Evolutionary conservation across 345 rosid genomes (phyloP).

Genomic region (Eucalyptus tenuipes): DNA sequence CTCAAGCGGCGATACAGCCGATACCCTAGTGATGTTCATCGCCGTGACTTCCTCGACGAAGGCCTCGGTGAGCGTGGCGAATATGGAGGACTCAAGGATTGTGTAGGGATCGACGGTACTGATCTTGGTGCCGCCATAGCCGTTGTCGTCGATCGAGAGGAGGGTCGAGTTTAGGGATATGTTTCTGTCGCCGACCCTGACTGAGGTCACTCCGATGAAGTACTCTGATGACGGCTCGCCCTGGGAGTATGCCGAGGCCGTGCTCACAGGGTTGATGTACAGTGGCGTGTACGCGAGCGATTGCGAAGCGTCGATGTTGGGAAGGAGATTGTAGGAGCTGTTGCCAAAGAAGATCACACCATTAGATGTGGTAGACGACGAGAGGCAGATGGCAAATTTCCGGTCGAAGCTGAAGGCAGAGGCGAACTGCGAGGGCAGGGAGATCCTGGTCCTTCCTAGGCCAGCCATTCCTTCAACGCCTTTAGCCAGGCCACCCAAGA

Average conservation of each 20-base stretch:
- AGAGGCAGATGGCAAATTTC: slow-evolving; percentile 49
- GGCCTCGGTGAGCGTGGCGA: slow-evolving; percentile 24
- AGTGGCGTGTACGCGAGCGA: slow-evolving; percentile 44
- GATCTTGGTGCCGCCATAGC: slow-evolving; percentile 63
- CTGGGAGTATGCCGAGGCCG: slow-evolving; percentile 11
- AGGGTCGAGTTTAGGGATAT: slow-evolving; percentile 28
- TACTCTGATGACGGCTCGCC: slow-evolving; percentile 61
- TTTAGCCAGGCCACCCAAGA: slow-evolving; percentile 31
- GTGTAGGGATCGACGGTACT: slow-evolving; percentile 73
- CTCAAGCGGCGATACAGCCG: slow-evolving; percentile 37
- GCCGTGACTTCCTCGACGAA: slow-evolving; percentile 22
- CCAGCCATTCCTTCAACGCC: slow-evolving; percentile 52
- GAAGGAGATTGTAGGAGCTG: slow-evolving; percentile 46
- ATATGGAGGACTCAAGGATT: slow-evolving; percentile 41
- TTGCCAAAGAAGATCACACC: slow-evolving; percentile 53
- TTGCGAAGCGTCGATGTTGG: slow-evolving; percentile 30
- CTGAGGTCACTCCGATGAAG: slow-evolving; percentile 46
- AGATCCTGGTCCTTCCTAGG: slow-evolving; percentile 36
- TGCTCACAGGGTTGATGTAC: slow-evolving; percentile 47
- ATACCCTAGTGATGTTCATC: slow-evolving; percentile 31
- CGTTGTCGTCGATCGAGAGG: slow-evolving; percentile 19
- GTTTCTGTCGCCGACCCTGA: slow-evolving; percentile 16
- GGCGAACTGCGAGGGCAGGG: slow-evolving; percentile 42
- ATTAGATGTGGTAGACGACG: slow-evolving; percentile 8
- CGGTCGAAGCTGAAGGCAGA: slow-evolving; percentile 38